phyloP scores from a whole-genome alignment of 495 filamentous ascomycete species.

The Penicillium longicatenatum region DNA sequence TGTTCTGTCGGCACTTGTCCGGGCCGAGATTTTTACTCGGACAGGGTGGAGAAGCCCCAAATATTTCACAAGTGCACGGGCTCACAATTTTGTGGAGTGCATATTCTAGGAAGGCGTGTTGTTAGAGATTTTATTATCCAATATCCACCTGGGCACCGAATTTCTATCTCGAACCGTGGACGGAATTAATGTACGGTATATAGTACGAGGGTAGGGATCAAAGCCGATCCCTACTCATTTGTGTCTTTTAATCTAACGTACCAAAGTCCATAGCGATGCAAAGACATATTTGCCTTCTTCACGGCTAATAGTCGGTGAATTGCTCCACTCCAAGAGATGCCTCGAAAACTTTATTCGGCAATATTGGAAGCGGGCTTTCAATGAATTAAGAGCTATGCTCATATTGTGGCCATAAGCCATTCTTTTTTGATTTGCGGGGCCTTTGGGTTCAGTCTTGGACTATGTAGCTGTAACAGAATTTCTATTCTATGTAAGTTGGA shows the following conservation, averaged over 20 bases:
- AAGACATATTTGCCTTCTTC: no score
- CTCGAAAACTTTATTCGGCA: not conserved
- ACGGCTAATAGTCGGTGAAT: no score
- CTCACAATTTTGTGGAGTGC: not conserved
- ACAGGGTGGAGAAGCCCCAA: not conserved
- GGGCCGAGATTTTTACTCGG: not conserved
- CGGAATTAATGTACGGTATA: not conserved
- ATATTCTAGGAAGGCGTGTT: not conserved
- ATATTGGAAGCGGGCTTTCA: no score
- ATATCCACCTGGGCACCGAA: not conserved
- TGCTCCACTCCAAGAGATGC: no score
- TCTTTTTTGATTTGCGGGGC: no score
- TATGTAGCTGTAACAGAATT: no score
- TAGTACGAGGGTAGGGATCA: not conserved
- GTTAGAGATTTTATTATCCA: not conserved
- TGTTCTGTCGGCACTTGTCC: not conserved
- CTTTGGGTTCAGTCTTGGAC: no score
- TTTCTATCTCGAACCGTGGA: not conserved
- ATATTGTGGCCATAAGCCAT: no score
- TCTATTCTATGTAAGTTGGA: no score
- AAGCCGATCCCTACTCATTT: not conserved
- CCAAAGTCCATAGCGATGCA: not conserved
- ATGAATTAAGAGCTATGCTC: no score
- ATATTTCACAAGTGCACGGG: not conserved
- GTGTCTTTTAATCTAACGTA: not conserved